Evolutionary conservation across 805 yeast genomes (phyloP), one percentile per base, ranked within the genome.

Genomic region (Pichia rugopelliculosa): DNA sequence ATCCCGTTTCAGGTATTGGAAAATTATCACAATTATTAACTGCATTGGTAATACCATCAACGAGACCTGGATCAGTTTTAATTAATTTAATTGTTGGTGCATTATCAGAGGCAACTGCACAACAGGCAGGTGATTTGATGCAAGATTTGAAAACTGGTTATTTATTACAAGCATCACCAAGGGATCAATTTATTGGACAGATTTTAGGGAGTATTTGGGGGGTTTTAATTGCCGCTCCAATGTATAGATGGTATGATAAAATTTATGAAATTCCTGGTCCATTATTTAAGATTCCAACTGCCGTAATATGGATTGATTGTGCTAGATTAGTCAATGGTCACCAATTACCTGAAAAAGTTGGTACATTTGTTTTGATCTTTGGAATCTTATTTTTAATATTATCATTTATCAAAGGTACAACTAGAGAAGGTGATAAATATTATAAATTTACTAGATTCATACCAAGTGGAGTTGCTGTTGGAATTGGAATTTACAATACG

Each of bases 91-190:
- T 91, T 1, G 96, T 97, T 4, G 99, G 99, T 17, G 99, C 96
- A 13, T 82, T 91, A 38, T 95, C 98, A 1, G 99, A 91, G 68
- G 97, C 98, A 0, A 98, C 98, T 9, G 96, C 99, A 3, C 98
- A 93, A 68, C 99, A 91, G 67, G 97, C 98, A 2, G 98, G 99
- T 26, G 99, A 91, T 66, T 72, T 91, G 60, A 87, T 93, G 96
- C 99, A 91, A 69, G 98, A 93, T 67, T 72, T 91, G 56, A 93
- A 93, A 63, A 90, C 99, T 0, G 98, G 98, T 0, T 91, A 87
- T 65, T 65, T 91, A 45, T 59, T 91, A 2, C 96, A 95, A 15
- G 97, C 98, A 0, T 85, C 96, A 0, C 96, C 96, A 17, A 77
- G 75, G 52, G 95, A 95, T 4, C 99, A 93, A 65, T 90, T 93